Percentiles rank a stretch among this genome's conserved stretches.
These are phyloP conservation scores for Tetradesmus obliquus DNA, from an alignment of 139 green algal species.

Conservation along the genomic window DNA sequence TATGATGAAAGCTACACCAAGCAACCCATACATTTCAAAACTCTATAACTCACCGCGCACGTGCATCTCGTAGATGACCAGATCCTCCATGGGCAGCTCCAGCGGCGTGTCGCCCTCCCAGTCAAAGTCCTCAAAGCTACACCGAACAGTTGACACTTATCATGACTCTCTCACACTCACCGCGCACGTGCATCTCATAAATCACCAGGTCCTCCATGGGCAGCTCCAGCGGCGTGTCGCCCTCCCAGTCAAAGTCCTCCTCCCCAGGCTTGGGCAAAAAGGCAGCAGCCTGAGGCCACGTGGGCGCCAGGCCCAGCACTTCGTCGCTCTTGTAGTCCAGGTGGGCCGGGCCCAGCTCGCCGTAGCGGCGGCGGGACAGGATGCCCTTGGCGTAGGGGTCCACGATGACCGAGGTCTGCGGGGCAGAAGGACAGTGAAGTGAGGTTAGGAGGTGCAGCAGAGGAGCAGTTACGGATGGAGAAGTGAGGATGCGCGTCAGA, in stretches of 20 bases:
- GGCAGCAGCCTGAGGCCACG: constrained; percentile 87
- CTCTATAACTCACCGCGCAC: constrained; percentile 75
- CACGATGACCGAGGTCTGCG: constrained; percentile 79
- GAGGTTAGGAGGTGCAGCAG: background rate
- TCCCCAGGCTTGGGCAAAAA: constrained; percentile 45
- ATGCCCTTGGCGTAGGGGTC: constrained; percentile 93
- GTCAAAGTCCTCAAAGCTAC: constrained; percentile 72
- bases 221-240: constrained; percentile 79
- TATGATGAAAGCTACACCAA: no score
- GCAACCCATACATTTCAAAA: background rate
- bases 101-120: constrained; percentile 88
- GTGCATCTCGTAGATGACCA: constrained; percentile 98
- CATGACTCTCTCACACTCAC: background rate
- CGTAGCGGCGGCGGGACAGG: constrained; percentile 80
- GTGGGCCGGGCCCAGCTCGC: constrained; percentile 73
- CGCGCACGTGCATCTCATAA: constrained; percentile 98
- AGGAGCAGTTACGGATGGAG: background rate
- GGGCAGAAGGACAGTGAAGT: constrained; percentile 24
- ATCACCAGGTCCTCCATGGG: constrained; percentile 93
- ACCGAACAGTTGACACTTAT: no score
- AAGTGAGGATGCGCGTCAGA: background rate
- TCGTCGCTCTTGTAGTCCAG: constrained; percentile 63
- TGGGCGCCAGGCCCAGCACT: constrained; percentile 74
- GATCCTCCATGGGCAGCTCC: constrained; percentile 84
- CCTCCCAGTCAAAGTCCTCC: constrained; percentile 87